Evolutionary conservation across 176 grass and related monocot species (phyloP).

Genomic region (Saccharum spontaneum): DNA sequence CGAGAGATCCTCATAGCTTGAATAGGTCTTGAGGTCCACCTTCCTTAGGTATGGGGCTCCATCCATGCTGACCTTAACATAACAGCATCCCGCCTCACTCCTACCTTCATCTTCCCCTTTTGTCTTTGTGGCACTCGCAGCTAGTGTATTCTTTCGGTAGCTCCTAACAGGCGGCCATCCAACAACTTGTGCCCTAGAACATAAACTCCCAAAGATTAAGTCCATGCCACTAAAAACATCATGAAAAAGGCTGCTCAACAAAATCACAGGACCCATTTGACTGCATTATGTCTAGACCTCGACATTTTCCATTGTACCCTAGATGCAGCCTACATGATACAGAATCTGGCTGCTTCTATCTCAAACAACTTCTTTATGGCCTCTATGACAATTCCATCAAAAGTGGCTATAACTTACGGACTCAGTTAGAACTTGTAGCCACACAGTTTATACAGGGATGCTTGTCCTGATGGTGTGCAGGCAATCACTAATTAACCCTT

Average conservation of each 20-base stretch:
- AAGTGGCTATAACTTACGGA: background rate
- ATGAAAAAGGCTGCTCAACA: background rate
- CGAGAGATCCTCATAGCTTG: conserved; percentile 67
- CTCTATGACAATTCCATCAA: background rate
- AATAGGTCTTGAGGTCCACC: conserved; percentile 77
- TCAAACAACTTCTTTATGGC: background rate
- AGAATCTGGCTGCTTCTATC: background rate
- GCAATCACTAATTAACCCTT: too few species aligned
- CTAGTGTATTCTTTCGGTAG: conserved; percentile 70
- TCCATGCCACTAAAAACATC: background rate
- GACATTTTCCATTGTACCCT: background rate
- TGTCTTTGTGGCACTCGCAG: conserved; percentile 43
- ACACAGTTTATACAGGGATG: background rate
- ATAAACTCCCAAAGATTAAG: conserved; percentile 22
- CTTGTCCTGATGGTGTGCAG: too few species aligned
- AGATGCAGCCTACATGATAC: background rate
- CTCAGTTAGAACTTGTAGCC: background rate
- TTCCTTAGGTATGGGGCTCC: conserved; percentile 76
- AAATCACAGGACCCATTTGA: background rate
- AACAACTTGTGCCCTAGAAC: conserved; percentile 66
- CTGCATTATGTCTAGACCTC: background rate
- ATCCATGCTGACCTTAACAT: conserved; percentile 86
- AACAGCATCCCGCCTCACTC: conserved; percentile 54
- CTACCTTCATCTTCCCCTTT: conserved; percentile 45
- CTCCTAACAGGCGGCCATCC: conserved; percentile 72